Base-by-base conservation (phyloP, 2,329 filamentous ascomycete genomes). In the Sphaerulina musiva region DNA sequence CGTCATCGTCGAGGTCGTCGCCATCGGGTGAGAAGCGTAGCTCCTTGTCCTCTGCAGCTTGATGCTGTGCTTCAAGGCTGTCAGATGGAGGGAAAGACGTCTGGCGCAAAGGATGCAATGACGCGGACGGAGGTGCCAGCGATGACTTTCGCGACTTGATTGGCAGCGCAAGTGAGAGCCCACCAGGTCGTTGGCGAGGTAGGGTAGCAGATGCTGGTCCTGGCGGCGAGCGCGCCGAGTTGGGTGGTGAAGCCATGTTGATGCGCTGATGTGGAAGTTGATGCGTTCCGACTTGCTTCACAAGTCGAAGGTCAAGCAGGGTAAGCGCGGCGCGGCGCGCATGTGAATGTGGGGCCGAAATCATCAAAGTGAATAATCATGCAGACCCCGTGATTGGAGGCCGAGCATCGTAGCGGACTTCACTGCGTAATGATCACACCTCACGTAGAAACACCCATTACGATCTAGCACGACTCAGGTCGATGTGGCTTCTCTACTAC, bases 21-120 rank as follows among this genome's bases (percentile, higher is more conserved):
- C 58, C 60, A 36, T 63, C 66, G 2, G 66, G 66, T 4, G 66
- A 69, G 56, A 62, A 68, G 52, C 50, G 50, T 8, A 54, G 43
- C 2, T 47, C 44, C 23, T 44, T 38, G 36, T 61, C 58, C 53
- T 64, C 57, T 12, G 59, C 62, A 6, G 59, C 49, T 23, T 51
- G 58, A 47, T 72, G 75, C 40, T 78, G 78, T 0, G 80, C 77
- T 2, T 80, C 82, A 20, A 76, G 71, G n/a, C 68, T 70, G 17
- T 70, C 68, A 17, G 65, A 51, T 26, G 87, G 86, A 0, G 87
- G 86, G 66, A 90, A 93, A 0, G 87, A 89, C 4, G 89, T 91
- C 66, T 90, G 86, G 39, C 88, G 86, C 1, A 93, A 80, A 1
- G 85, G 86, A 60, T 89, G 86, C 0, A 80, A 75, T 1, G 80